Conservation (phyloP, 176 grass and related monocot species). For the Elaeis guineensis region DNA sequence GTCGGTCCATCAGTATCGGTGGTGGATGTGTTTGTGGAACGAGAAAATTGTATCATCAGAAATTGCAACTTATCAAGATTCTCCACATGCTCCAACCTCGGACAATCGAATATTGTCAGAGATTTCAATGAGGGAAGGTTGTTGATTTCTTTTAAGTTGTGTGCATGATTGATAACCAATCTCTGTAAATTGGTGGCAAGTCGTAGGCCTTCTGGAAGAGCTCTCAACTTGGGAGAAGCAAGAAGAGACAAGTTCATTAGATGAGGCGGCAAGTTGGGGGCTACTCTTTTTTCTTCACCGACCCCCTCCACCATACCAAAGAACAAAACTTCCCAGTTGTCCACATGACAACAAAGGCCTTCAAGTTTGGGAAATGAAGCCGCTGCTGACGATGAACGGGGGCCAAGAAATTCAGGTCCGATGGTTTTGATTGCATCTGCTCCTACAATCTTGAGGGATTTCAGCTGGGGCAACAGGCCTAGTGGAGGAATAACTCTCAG, state of each 20-base stretch:
- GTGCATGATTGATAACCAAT: background rate
- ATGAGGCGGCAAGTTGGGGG: background rate
- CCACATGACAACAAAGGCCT: background rate
- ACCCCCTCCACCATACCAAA: background rate
- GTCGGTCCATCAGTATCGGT: slow-evolving; percentile 35
- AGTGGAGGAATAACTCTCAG: too few species aligned
- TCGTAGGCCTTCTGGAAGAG: slow-evolving; percentile 13
- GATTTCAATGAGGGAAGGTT: slow-evolving; percentile 23
- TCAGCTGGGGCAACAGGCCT: too few species aligned
- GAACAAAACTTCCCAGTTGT: slow-evolving; percentile 29
- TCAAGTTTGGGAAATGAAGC: slow-evolving; percentile 28
- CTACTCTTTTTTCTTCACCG: too few species aligned
- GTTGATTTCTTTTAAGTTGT: slow-evolving; percentile 4
- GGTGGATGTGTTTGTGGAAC: too few species aligned
- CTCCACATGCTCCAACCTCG: slow-evolving; percentile 58
- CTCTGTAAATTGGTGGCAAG: background rate
- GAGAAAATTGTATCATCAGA: too few species aligned
- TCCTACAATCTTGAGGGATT: too few species aligned
- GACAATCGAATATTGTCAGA: slow-evolving; percentile 43
- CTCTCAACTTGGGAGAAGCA: background rate
- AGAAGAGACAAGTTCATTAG: background rate
- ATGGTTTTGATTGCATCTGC: too few species aligned
- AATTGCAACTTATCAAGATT: slow-evolving; percentile 35
- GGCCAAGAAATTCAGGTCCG: too few species aligned
- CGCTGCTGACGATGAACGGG: background rate